Base-by-base conservation (phyloP, 140 eudicot species). In the Cichorium intybus region DNA sequence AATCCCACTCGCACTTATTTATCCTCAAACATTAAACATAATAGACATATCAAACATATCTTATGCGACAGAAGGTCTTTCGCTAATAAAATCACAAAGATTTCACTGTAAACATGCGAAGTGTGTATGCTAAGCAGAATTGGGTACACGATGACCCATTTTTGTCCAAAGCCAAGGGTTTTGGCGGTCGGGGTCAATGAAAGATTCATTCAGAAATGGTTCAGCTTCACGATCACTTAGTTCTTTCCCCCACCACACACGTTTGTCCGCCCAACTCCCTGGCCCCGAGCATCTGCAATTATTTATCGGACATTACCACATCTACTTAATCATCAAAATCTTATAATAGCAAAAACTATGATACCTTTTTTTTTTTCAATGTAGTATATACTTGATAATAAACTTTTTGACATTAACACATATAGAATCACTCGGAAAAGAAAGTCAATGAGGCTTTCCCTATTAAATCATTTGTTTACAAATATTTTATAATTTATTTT, bases 201-300 rank as follows among this genome's bases (percentile, higher is more conserved):
- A 87, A 34, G 64, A 47, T 53, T 87, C 88, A 39, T 54, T 69
- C 9, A 84, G 48, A 46, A 84, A 87, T 39, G 84, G 75, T 26
- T 71, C 81, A 2, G 81, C 88, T 79, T 84, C 95, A 64, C 84
- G 86, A 16, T 84, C 88, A 62, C 76, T 63, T 49, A 87, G 80
- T 71, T 87, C 88, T 70, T 91, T 73, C 1, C 86, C 86, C 95
- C 95, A 87, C n/a, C 74, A 72, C 55, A 81, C 95, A 23, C 95
- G 82, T 48, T 84, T 79, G 4, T 84, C 62, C 4, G 84, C 76
- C 64, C 84, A 65, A 76, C 95, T 72, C 20, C 95, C 95, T 0
- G 88, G 92, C 28, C 95, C 95, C 51, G 47, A 71, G 58, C 95
- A 84, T 67, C 95, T 87, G 71, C 74, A 71, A 27, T 33, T 58